Percentiles rank a stretch among this genome's conserved stretches.
Evolutionary conservation across 2,329 filamentous ascomycete species (phyloP).

Genomic region (Fusarium cyanostomum): DNA sequence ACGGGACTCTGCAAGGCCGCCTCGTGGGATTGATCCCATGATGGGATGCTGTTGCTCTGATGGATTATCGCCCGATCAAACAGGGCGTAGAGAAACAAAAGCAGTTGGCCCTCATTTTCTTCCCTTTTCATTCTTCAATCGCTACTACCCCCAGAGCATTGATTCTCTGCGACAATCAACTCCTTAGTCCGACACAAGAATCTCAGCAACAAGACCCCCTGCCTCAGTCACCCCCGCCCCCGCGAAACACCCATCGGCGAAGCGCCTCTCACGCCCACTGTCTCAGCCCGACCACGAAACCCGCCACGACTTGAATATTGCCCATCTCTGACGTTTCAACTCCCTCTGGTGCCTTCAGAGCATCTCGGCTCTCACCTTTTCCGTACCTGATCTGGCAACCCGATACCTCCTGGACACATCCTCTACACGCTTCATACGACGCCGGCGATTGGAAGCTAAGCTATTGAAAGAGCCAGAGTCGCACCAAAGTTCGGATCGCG

Average conservation of each 20-base stretch:
- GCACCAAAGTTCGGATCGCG: conserved; percentile 32
- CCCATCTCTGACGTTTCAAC: conserved; percentile 42
- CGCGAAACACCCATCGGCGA: conserved; percentile 36
- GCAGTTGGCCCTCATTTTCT: conserved; percentile 19
- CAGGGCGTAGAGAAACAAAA: conserved; percentile 19
- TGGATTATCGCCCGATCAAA: conserved; percentile 1
- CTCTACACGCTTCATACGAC: conserved; percentile 17
- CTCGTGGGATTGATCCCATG: conserved; percentile 10
- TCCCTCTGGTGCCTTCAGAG: conserved; percentile 22
- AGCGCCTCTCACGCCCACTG: conserved; percentile 36
- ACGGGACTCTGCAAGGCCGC: too few species aligned
- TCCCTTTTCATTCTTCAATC: conserved; percentile 4
- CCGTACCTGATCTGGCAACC: conserved; percentile 28
- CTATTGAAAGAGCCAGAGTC: conserved; percentile 14
- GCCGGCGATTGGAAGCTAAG: conserved; percentile 1
- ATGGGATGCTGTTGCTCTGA: neutral
- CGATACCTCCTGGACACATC: conserved; percentile 20
- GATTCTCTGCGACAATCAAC: conserved; percentile 26
- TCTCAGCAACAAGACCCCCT: conserved; percentile 14
- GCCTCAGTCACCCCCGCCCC: conserved; percentile 21
- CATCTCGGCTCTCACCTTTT: conserved; percentile 30
- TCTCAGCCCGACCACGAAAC: conserved; percentile 38
- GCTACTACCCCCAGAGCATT: neutral
- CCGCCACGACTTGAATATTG: conserved; percentile 10
- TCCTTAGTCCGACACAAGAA: conserved; percentile 16